Conservation (phyloP, 2,329 filamentous ascomycete species). For the Hirsutella minnesotensis region DNA sequence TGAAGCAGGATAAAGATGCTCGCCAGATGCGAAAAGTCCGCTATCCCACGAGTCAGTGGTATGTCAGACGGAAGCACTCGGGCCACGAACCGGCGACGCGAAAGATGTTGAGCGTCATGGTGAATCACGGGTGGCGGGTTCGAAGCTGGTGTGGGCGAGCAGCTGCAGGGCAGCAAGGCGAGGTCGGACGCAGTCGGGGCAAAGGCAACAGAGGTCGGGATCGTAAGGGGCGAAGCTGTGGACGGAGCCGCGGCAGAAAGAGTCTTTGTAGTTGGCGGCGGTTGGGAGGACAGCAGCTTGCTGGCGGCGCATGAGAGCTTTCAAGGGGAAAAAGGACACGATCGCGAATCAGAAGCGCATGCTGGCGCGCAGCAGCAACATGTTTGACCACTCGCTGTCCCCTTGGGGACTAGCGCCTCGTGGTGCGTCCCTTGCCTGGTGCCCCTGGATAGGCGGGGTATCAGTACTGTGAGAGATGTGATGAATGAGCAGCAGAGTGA, state of each 20-base stretch:
- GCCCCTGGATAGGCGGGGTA: not conserved
- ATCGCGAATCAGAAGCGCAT: constrained; percentile 4
- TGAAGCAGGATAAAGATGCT: constrained; percentile 92
- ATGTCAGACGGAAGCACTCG: not conserved
- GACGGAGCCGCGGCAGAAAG: not conserved
- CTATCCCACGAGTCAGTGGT: constrained; percentile 31
- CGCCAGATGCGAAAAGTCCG: constrained; percentile 87
- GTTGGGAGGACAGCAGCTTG: not conserved
- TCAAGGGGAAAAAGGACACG: constrained; percentile 5
- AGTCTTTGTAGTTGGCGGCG: not conserved
- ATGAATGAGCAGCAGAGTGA: too few relatives aligned
- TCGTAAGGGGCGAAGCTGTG: not conserved
- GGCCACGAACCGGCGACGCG: constrained; percentile 39
- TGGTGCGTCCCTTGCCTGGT: not conserved
- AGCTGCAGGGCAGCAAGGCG: not conserved
- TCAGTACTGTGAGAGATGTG: not conserved
- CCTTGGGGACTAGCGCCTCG: constrained; percentile 1
- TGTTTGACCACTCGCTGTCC: not conserved
- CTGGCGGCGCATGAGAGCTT: not conserved
- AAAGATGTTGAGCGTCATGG: constrained; percentile 46
- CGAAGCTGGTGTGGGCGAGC: not conserved
- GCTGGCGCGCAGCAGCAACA: not conserved
- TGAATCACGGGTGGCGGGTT: constrained; percentile 1
- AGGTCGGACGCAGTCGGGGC: not conserved
- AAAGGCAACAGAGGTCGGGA: not conserved